Evolutionary conservation across 345 rosid species (phyloP), one percentile per base, ranked within the genome.

Genomic region (Brassica juncea): DNA sequence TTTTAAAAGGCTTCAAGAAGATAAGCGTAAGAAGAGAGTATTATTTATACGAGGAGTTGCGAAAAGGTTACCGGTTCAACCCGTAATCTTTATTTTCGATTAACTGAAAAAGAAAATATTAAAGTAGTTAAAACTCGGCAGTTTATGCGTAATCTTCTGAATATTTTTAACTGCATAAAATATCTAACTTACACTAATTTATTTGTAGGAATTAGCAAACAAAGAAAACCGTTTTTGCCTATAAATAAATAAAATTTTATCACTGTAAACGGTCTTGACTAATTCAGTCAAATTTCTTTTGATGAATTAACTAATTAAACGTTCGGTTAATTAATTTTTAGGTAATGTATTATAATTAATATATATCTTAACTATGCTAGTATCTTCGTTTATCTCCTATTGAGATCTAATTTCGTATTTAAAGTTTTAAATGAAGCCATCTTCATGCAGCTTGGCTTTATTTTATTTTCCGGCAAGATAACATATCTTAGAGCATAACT

Each of bases 31-130:
- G 63, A 65, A 55, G 66, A 67, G 71, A 67, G 67, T 52, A 57
- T 61, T 61, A 77, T 81, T 72, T 81, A 82, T 82, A 82, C 81
- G 78, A 77, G 8, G 57, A 76, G 60, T 57, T 59, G 76, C n/a
- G 2, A 35, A 71, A 58, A 44, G 73, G 80, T 71, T 30, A 81
- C 84, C 84, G 80, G 28, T 75, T 76, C 64, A 66, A 44, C 83
- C 77, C 66, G 84, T 76, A 9, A 70, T 16, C 21, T 66, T 70
- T 70, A 30, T 55, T 54, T 67, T 73, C 30, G 44, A 19, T 74
- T 52, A 74, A 54, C 67, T 28, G 31, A 28, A 28, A 57, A 68
- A 70, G 44, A 61, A 1, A 2, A 47, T 77, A n/a, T 11, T 66
- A 15, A 64, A 64, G 11, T 39, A 35, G 71, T 70, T 58, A 27